A percentile compares a stretch with the other conserved stretches of the same genome.
phyloP scores from a whole-genome alignment of 106 monocot species.

The Acanthochlamys bracteata region DNA sequence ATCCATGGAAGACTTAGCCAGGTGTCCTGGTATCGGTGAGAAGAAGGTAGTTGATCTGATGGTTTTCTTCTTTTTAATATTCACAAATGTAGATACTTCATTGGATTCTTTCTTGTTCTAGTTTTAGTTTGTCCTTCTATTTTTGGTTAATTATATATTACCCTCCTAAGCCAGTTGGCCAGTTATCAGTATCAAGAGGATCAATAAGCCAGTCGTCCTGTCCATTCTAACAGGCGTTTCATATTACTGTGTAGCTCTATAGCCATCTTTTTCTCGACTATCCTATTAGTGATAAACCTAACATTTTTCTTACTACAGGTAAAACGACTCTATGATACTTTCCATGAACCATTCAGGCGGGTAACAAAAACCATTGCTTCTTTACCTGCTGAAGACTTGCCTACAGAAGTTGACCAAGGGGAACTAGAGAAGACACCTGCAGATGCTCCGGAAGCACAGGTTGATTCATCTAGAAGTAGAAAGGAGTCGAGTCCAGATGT shows the following conservation, averaged over 20 bases:
- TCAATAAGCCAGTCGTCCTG: too few species aligned
- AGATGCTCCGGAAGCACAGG: slow-evolving; percentile 1
- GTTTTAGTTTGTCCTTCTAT: too few species aligned
- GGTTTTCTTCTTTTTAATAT: not conserved
- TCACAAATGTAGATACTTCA: not conserved
- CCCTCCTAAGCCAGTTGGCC: too few species aligned
- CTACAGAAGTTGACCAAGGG: not conserved
- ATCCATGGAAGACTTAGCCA: slow-evolving; percentile 95
- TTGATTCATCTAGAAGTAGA: slow-evolving; percentile 13
- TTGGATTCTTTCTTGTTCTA: too few species aligned
- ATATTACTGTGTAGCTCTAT: too few species aligned
- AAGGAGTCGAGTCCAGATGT: slow-evolving; percentile 26
- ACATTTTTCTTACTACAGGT: slow-evolving; percentile 29
- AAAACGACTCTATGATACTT: slow-evolving; percentile 75
- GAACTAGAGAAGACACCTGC: not conserved
- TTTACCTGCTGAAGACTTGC: slow-evolving; percentile 8
- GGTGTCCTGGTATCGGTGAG: slow-evolving; percentile 93
- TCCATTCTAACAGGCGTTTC: too few species aligned
- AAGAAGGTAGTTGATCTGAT: slow-evolving; percentile 46
- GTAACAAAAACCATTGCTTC: slow-evolving; percentile 27
- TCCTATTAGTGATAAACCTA: too few species aligned
- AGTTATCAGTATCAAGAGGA: too few species aligned
- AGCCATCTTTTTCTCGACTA: too few species aligned
- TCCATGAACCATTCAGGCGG: slow-evolving; percentile 84
- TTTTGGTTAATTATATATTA: too few species aligned